A percentile compares a stretch with the other conserved stretches of the same genome.
Conservation (phyloP, 2,329 filamentous ascomycete species). For the Atkinsonella hypoxylon region DNA sequence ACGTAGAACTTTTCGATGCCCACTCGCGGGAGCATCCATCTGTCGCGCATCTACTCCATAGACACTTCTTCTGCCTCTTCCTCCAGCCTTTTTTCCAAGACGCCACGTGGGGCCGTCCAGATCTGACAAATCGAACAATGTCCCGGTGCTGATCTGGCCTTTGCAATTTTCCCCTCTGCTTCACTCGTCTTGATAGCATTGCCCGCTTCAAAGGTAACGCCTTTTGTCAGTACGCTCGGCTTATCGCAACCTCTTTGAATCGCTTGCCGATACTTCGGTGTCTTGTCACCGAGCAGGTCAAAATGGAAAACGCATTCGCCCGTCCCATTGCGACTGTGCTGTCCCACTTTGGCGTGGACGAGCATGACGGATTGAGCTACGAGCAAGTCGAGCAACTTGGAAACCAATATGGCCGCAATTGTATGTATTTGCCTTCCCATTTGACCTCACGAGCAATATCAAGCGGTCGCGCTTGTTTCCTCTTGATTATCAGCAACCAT, state of each 20-base stretch:
- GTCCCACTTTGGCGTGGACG: conserved; percentile 43
- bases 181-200: neutral
- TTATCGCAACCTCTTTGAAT: neutral
- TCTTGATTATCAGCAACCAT: neutral
- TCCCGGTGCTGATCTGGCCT: conserved; percentile 7
- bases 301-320: conserved; percentile 53
- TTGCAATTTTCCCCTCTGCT: neutral
- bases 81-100: conserved; percentile 10
- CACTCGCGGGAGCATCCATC: neutral
- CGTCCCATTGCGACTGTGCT: conserved; percentile 47
- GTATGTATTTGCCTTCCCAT: conserved; percentile 30
- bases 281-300: conserved; percentile 9
- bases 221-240: conserved; percentile 2
- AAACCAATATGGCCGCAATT: conserved; percentile 53
- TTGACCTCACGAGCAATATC: neutral
- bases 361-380: conserved; percentile 42
- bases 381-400: conserved; percentile 44
- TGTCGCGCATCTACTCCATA: neutral
- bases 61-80: conserved; percentile 2
- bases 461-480: conserved; percentile 3
- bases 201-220: neutral
- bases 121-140: conserved; percentile 20
- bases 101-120: conserved; percentile 21
- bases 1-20: conserved; percentile 14
- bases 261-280: conserved; percentile 3